Base-by-base conservation (phyloP, 2,329 filamentous ascomycete genomes). In the Aspergillus costaricaensis region DNA sequence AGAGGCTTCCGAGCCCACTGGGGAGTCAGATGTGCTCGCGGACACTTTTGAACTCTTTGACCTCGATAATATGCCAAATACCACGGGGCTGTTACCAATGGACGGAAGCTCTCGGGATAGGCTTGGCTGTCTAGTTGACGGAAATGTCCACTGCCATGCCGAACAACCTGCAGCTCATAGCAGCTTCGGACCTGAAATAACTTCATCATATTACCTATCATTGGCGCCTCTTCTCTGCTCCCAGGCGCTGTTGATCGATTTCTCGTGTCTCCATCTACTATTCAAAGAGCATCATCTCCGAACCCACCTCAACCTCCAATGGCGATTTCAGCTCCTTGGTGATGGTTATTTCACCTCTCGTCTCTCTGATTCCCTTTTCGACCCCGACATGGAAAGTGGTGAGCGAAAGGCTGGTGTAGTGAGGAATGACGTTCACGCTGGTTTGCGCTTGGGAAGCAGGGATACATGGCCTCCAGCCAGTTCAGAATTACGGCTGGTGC, bases 391-490 rank as follows among this genome's bases (percentile, higher is more conserved):
- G 52, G 88, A 91, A 67, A 90, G 89, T 25, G 90, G 92, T 3
- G 91, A 96, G 72, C 84, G 90, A 47, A 85, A 86, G 53, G 80
- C 85, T 17, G 91, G 91, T 3, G 82, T 88, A 32, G 86, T 90
- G 48, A 84, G 88, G 8, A 85, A 85, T 49, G 88, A 91, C 52
- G 85, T 88, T 60, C 80, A 86, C 14, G 94, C 96, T 82, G 94
- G 95, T 1, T 81, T 98, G 43, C 89, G 92, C 43, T 81, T 98
- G 0, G 90, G 90, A n/a, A 86, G 86, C 2, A 86, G 92, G 68
- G 87, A 91, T 58, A 91, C 84, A 32, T 98, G 95, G 95, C 95
- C 95, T 25, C 95, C 95, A 4, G 92, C 92, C 23, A 96, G 91
- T 74, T 97, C 93, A 0, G 95, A 98, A 74, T 79, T 99, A n/a